Evolutionary conservation across 148 eudicot species (phyloP).

Genomic region (Salicornia ramosissima): DNA sequence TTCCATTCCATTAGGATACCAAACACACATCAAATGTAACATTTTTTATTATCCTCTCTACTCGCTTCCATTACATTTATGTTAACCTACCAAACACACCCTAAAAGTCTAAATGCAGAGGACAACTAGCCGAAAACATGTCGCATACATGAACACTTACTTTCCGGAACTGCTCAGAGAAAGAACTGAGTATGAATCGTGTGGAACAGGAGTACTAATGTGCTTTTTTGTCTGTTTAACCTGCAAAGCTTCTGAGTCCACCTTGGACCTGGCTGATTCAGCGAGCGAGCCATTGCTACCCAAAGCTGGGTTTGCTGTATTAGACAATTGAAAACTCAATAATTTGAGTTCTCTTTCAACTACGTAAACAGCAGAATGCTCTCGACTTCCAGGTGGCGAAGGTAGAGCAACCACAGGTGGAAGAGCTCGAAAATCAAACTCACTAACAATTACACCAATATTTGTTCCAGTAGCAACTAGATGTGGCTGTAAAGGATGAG

Average conservation of each 20-base stretch:
- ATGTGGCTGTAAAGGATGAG: constrained; percentile 95
- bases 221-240: constrained; percentile 92
- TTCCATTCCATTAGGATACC: no score
- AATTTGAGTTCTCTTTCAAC: constrained; percentile 85
- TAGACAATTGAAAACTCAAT: constrained; percentile 78
- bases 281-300: constrained; percentile 76
- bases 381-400: constrained; percentile 77
- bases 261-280: constrained; percentile 61
- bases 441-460: constrained; percentile 78
- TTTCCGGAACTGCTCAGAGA: constrained; percentile 95
- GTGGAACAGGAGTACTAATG: constrained; percentile 87
- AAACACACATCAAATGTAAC: no score
- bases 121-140: constrained; percentile 3
- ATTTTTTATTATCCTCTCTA: no score
- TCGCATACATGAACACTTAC: constrained; percentile 45
- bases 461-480: constrained; percentile 98
- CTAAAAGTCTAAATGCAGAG: no score
- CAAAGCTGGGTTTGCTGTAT: constrained; percentile 72
- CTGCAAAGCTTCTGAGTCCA: constrained; percentile 77
- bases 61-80: no score
- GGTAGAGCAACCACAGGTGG: constrained; percentile 88
- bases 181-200: constrained; percentile 85
- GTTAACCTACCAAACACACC: no score
- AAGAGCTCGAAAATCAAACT: constrained; percentile 91
- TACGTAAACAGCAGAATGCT: constrained; percentile 83